Conservation (phyloP, 164 flowering plant species). For the Akebia trifoliata region DNA sequence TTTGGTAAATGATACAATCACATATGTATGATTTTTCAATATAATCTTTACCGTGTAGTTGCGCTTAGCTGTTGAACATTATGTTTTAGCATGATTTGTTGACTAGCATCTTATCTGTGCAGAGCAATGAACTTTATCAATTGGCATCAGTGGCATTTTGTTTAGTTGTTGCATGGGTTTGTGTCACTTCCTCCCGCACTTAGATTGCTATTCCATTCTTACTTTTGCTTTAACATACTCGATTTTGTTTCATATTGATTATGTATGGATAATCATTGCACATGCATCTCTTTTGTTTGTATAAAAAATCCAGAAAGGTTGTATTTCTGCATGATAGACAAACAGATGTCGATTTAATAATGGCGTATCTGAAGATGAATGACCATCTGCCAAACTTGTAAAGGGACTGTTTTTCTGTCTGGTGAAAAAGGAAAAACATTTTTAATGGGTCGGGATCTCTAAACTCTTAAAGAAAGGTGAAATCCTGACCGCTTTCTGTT, state of each 20-base stretch:
- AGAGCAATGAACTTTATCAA: constrained; percentile 97
- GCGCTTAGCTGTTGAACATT: background rate
- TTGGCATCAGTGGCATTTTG: constrained; percentile 95
- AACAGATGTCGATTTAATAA: too few species aligned
- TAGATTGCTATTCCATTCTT: background rate
- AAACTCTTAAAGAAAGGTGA: too few species aligned
- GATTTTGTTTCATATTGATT: background rate
- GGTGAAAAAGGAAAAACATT: too few species aligned
- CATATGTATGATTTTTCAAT: background rate
- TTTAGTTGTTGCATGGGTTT: constrained; percentile 95
- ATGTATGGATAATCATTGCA: background rate
- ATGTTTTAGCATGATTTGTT: background rate
- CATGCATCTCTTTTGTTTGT: background rate
- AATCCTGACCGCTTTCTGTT: too few species aligned
- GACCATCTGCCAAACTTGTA: too few species aligned
- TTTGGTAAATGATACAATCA: background rate
- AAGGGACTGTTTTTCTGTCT: too few species aligned
- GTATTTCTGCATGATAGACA: too few species aligned
- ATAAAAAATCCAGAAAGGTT: too few species aligned
- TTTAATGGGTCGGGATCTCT: too few species aligned
- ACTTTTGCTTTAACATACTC: background rate
- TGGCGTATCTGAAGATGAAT: too few species aligned
- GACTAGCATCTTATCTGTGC: constrained; percentile 20
- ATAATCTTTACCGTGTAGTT: background rate
- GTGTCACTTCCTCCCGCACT: constrained; percentile 31